Base-by-base conservation (phyloP, 2,329 filamentous ascomycete genomes). In the Fusarium xyrophilum region DNA sequence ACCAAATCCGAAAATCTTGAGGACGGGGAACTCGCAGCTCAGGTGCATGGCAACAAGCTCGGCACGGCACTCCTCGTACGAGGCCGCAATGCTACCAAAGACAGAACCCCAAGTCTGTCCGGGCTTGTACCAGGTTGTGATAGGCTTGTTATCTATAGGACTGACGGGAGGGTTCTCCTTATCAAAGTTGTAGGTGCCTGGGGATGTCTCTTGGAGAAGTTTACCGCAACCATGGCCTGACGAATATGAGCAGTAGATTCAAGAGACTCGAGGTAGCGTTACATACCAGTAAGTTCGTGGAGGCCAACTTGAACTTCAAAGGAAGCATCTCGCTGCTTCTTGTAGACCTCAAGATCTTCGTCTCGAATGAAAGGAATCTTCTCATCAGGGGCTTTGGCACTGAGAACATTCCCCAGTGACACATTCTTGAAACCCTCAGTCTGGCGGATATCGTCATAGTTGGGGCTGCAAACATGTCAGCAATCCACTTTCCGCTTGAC, bases 221-320 rank as follows among this genome's bases (percentile, higher is more conserved):
- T 97, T 98, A 47, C 95, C 95, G 62, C 94, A 97, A 32, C 95
- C 95, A 73, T 97, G 95, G 21, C 94, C 92, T 79, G 28, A 7
- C 6, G 13, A 7, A 19, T 33, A 39, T 76, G 50, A 77, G 67
- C 17, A 33, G 30, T 38, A 14, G 40, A 38, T 33, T 8, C 51
- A 53, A 33, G 46, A 25, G 46, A 36, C 12, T 35, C 12, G 21
- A 13, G 15, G 28, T 3, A 10, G 13, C 27, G 15, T 23, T 10
- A 69, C 76, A 63, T 71, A 82, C 81, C 85, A 75, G 82, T 88
- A 53, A 97, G 88, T 77, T 97, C 94, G 79, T 98, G 95, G 23
- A 98, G 89, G 27, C 94, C 95, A 50, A 99, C 95, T 80, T 98
- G 94, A 4, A 97, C 93, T 79, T 98, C 95, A 73, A 98, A 98